Conservation (phyloP, 768 basidiomycete genomes). For the Rhizopogon vinicolor region DNA sequence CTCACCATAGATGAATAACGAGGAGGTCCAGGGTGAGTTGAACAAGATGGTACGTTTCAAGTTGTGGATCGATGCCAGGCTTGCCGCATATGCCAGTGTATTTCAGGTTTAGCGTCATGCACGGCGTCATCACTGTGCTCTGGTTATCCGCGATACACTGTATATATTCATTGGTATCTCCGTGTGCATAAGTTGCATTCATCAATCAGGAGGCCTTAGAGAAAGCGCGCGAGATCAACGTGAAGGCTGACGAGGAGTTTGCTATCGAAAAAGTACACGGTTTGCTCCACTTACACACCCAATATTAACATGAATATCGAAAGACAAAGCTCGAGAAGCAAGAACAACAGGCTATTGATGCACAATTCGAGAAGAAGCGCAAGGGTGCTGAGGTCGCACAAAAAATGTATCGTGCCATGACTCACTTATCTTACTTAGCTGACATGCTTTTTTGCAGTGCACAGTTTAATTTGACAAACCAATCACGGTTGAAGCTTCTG, state of each 20-base stretch:
- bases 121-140: too few species aligned
- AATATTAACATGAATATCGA: not conserved
- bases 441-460: constrained; percentile 71
- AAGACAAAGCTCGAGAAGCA: constrained; percentile 97
- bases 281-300: not conserved
- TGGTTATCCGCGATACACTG: too few species aligned
- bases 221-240: constrained; percentile 94
- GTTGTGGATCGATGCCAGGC: not conserved
- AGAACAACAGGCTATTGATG: constrained; percentile 92
- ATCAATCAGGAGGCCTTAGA: constrained; percentile 98
- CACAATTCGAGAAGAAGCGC: constrained; percentile 91
- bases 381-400: constrained; percentile 91
- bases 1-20: constrained; percentile 75
- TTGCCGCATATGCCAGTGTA: too few species aligned
- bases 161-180: not conserved
- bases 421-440: too few species aligned
- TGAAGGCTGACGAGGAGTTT: constrained; percentile 99
- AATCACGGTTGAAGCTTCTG: constrained; percentile 85
- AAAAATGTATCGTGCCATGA: constrained; percentile 54
- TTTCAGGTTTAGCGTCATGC: too few species aligned
- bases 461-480: constrained; percentile 95
- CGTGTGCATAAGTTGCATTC: constrained; percentile 73
- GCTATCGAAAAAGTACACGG: constrained; percentile 87
- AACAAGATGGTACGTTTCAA: constrained; percentile 85
- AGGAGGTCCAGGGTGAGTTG: constrained; percentile 95